A percentile compares a stretch with the other conserved stretches of the same genome.
These are phyloP conservation scores for Scheffersomyces illinoinensis DNA, from an alignment of 1,139 yeast species.

Conservation along the genomic window DNA sequence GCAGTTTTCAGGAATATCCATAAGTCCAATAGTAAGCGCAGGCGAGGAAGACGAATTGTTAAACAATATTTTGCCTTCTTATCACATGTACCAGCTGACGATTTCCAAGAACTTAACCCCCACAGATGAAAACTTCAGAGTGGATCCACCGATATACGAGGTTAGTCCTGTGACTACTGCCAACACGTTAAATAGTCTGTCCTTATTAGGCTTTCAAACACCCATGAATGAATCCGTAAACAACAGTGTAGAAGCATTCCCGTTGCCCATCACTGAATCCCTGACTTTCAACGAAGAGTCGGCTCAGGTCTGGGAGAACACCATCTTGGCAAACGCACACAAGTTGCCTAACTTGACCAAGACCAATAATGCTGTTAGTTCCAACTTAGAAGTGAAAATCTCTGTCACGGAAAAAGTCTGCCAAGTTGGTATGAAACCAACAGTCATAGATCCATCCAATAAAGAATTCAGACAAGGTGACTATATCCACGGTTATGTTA, in stretches of 20 bases:
- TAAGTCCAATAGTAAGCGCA: background rate
- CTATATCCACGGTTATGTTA: conserved; percentile 35
- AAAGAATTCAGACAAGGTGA: conserved; percentile 34
- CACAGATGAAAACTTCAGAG: conserved; percentile 40
- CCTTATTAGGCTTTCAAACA: conserved; percentile 1
- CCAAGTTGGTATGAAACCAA: conserved; percentile 39
- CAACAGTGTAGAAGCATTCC: conserved; percentile 7
- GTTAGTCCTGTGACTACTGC: conserved; percentile 33
- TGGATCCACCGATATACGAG: conserved; percentile 47
- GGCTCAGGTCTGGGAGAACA: conserved; percentile 43
- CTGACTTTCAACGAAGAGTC: conserved; percentile 25
- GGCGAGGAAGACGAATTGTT: conserved; percentile 30
- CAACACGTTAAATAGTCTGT: conserved; percentile 2
- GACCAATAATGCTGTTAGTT: conserved; percentile 24
- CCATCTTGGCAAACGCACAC: conserved; percentile 46
- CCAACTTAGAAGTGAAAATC: conserved; percentile 32
- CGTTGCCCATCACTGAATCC: conserved; percentile 8
- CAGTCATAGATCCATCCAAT: conserved; percentile 23
- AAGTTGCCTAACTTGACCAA: conserved; percentile 36
- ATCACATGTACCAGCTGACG: conserved; percentile 49
- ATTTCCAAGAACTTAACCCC: conserved; percentile 41
- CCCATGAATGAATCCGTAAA: background rate
- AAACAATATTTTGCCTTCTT: conserved; percentile 46
- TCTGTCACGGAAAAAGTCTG: conserved; percentile 43
- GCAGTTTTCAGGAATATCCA: background rate